Evolutionary conservation across 768 basidiomycete species (phyloP), one percentile per base, ranked within the genome.

Genomic region (Pleurotus ostreatus): DNA sequence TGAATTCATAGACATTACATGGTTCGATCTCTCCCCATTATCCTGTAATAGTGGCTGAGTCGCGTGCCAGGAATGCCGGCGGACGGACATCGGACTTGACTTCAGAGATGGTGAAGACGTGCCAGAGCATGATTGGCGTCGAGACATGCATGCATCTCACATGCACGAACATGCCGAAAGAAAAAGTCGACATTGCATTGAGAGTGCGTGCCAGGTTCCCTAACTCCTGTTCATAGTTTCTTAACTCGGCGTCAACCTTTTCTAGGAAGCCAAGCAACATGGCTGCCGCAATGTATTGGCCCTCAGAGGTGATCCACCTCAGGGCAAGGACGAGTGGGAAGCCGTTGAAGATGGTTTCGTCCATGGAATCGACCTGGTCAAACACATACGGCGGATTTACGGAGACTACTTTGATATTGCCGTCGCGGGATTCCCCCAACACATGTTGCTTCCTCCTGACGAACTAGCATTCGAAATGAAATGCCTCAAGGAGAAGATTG

Each of bases 91-190:
- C 94, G 43, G 95, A 97, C 65, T 73, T 98, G 56, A 96, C 95
- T 9, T 86, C 91, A 4, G 92, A 94, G 64, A 85, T 98, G 77
- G 92, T 97, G 59, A 94, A 94, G 73, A 92, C 90, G 41, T 96
- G 94, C 68, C 94, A 98, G 72, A 80, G 89, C 46, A 72, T 92
- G 39, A 92, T 98, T 70, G 97, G 95, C 0, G 79, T 98, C 20
- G 94, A 98, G 73, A 96, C 94, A 25, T 98, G 94, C 74, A 94
- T 99, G 93, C 97, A 99, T 72, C 72, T 99, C 62, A 98, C 96
- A 45, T 98, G 97, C 68, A 98, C 97, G 49, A 97, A 96, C 73
- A 97, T 99, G 94, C 93, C 94, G n/a, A 79, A 80, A 66, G 88
- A 91, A 69, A 98, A 98, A 68, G 89, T 99, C 18, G 94, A 97